Base-by-base conservation (phyloP, 768 basidiomycete genomes). In the Hygrophorus russula region DNA sequence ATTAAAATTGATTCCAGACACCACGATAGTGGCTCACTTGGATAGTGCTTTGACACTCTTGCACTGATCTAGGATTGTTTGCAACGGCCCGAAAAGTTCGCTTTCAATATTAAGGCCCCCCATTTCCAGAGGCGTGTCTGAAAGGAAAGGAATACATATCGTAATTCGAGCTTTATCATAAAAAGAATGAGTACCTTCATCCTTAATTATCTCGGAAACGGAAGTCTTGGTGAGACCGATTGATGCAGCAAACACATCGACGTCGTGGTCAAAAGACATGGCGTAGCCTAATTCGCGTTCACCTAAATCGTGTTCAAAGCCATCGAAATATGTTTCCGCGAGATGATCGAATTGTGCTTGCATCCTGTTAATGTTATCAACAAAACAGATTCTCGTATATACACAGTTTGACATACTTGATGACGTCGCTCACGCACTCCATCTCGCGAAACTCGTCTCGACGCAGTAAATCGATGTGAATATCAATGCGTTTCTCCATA, bases 321-420 rank as follows among this genome's bases (percentile, higher is more conserved):
- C 78, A 44, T 69, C 70, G 54, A 98, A 91, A 59, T 92, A 86
- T 1, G 85, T 80, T 53, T 90, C 88, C 1, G 85, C 79, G 2
- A 97, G 71, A 57, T 97, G 93, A 44, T 94, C 89, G 51, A 94
- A 91, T 57, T 96, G 91, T 0, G 86, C 81, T 51, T 92, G 80
- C 60, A 97, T 80, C 65, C 92, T 96, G 52, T 9, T 35, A 8
- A 34, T 3, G n/a, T 30, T 43, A 30, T 32, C 13, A 42, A 39
- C 11, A 35, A 28, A 14, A n/a, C n/a, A 19, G 35, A 14, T 3
- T 24, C 24, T 7, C 24, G 24, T 24, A 24, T 24, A 24, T 24
- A 24, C 24, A 24, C 24, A 24, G 7, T 3, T 24, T 24, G 24
- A 66, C 82, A 45, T 54, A 93, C 93, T 85, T 92, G 51, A 74